Base-by-base conservation (phyloP, 148 eudicot species). In the Talinum fruticosum region DNA sequence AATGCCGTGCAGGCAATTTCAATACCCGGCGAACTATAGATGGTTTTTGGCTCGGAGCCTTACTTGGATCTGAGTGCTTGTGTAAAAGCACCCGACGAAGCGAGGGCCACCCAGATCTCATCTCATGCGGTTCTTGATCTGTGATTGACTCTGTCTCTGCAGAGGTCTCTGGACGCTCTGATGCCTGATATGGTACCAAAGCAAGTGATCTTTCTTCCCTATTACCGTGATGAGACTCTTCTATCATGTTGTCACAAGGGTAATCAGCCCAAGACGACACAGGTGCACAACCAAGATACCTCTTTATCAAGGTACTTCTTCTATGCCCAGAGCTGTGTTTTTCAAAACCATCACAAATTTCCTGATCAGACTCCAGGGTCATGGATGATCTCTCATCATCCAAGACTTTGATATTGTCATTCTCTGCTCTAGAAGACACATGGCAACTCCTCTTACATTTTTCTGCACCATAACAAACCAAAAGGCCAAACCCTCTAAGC, bases 41-140 rank as follows among this genome's bases (percentile, higher is more conserved):
- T 12, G 80, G 34, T 76, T 77, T 84, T 34, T 72, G 78, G 53
- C 78, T 76, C 36, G 79, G 82, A 70, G 35, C 77, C 79, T 67
- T 76, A 76, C 78, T 76, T 14, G 59, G 51, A 10, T 77, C 77
- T 3, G 66, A 66, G 49, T 69, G 80, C 81, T 74, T 86, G 41
- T 81, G 85, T 79, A 81, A 16, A 57, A 84, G 64, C 23, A 59
- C 83, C 65, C 82, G 84, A 45, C 88, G 91, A 83, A 91, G 81
- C 76, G 90, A 83, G 8, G 88, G 87, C 94, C 94, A 90, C 44
- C 90, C 91, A 15, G 87, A 85, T 74, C 81, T 89, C 10, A 68
- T n/a, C 71, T 83, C 90, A 49, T 80, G 85, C 30, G 68, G 62
- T 69, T 88, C 88, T 75, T 80, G 87, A 71, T 78, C 81, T 66